Conservation (phyloP, 169 alveolate species). For the Amoebophrya sp. region DNA sequence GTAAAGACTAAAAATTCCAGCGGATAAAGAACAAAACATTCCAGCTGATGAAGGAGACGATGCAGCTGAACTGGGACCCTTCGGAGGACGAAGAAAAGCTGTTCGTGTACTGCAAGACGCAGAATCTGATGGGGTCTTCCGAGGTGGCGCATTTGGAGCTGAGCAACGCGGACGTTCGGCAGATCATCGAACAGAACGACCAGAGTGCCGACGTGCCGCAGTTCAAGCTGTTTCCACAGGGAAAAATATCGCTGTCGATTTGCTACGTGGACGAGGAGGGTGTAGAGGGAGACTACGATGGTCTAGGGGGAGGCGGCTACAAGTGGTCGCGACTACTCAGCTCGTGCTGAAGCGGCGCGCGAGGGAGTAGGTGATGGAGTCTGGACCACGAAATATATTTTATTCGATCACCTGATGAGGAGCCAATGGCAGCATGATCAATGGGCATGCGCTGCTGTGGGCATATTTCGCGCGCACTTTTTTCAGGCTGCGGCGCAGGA, state of each 20-base stretch:
- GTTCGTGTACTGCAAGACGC: background rate
- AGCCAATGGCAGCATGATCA: background rate
- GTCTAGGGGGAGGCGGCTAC: background rate
- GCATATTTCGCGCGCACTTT: too few relatives aligned
- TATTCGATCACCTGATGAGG: background rate
- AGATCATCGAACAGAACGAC: too few relatives aligned
- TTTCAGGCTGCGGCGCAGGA: too few relatives aligned
- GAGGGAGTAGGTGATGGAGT: background rate
- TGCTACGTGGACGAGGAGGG: background rate
- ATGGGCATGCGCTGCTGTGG: background rate
- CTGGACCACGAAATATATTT: background rate
- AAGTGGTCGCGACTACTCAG: background rate
- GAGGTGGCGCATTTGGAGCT: background rate
- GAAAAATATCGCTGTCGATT: background rate
- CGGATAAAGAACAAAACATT: background rate
- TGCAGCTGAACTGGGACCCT: background rate
- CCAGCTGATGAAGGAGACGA: background rate
- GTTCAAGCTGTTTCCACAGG: background rate
- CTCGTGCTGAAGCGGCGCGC: background rate
- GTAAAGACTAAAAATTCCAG: background rate
- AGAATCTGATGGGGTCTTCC: background rate
- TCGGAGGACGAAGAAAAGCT: background rate
- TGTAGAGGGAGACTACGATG: background rate
- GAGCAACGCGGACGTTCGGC: background rate
- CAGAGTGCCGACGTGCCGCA: background rate